Evolutionary conservation across 306 rosid genomes (phyloP).

Genomic region (Sindora glabra): DNA sequence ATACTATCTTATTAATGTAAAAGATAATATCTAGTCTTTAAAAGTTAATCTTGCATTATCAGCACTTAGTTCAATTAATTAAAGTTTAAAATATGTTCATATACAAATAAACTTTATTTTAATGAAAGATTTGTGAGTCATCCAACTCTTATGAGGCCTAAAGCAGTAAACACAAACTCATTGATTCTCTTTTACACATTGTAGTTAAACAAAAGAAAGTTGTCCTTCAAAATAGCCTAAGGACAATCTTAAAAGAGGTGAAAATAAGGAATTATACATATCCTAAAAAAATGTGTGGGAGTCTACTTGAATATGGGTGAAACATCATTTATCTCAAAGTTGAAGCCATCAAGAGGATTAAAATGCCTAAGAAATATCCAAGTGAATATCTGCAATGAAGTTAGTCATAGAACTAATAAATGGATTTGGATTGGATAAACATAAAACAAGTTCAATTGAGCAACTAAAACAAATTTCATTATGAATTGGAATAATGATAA

Average conservation of each 20-base stretch:
- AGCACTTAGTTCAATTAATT: not conserved
- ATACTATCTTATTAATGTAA: conserved; percentile 2
- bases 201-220: conserved; percentile 38
- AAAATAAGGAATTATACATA: conserved; percentile 1
- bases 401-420: conserved; percentile 5
- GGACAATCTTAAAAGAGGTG: conserved; percentile 5
- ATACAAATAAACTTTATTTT: not conserved
- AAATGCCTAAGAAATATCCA: conserved; percentile 74
- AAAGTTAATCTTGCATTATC: conserved; percentile 2
- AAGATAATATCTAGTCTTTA: not conserved
- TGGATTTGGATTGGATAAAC: not conserved
- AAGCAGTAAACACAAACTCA: conserved; percentile 45
- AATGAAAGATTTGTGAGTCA: conserved; percentile 14
- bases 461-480: not conserved
- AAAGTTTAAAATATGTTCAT: not conserved
- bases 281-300: not conserved
- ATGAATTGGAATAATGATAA: conserved; percentile 1
- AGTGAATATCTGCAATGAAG: conserved; percentile 58
- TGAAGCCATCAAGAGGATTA: conserved; percentile 85
- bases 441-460: not conserved
- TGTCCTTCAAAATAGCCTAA: conserved; percentile 37
- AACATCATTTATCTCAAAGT: conserved; percentile 72
- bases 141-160: conserved; percentile 40
- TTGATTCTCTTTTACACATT: conserved; percentile 41
- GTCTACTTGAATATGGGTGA: conserved; percentile 55